These are phyloP conservation scores for Crithidia bombi DNA, from an alignment of 208 protist species.

Conservation along the genomic window DNA sequence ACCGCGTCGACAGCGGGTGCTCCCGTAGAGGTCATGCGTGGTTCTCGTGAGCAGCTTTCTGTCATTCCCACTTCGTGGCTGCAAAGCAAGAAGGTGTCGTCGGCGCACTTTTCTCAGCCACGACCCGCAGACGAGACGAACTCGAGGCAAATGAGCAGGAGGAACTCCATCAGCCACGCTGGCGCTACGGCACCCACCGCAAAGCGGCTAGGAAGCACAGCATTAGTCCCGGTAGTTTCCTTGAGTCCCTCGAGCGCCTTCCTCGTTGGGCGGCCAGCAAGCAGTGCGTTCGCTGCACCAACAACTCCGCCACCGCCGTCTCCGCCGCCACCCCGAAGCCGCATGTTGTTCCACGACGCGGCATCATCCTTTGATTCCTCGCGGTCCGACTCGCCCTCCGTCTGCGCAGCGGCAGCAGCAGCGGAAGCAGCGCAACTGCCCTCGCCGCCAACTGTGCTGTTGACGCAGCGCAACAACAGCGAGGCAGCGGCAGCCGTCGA, in stretches of 20 bases:
- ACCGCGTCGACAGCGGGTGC: background rate
- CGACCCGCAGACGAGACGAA: background rate
- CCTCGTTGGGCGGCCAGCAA: background rate
- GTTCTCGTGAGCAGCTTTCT: background rate
- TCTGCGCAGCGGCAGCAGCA: background rate
- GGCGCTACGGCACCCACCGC: background rate
- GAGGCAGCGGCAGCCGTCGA: background rate
- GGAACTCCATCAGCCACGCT: background rate
- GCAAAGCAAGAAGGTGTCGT: background rate
- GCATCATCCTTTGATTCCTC: background rate
- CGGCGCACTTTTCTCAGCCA: background rate
- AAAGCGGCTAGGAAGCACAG: background rate
- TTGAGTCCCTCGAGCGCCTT: background rate
- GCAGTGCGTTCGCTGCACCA: background rate
- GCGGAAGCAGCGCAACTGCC: background rate
- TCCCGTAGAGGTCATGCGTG: background rate
- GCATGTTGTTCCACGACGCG: constrained; percentile 16
- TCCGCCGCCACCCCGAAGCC: constrained; percentile 8
- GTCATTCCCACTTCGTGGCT: constrained; percentile 24
- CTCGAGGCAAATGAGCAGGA: background rate
- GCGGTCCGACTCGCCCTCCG: background rate
- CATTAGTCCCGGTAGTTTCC: background rate
- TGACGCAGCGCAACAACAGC: constrained; percentile 15
- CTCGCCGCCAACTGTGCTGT: background rate
- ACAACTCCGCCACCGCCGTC: constrained; percentile 5